Evolutionary conservation across 768 basidiomycete genomes (phyloP).

Genomic region (Chalciporus chontae): DNA sequence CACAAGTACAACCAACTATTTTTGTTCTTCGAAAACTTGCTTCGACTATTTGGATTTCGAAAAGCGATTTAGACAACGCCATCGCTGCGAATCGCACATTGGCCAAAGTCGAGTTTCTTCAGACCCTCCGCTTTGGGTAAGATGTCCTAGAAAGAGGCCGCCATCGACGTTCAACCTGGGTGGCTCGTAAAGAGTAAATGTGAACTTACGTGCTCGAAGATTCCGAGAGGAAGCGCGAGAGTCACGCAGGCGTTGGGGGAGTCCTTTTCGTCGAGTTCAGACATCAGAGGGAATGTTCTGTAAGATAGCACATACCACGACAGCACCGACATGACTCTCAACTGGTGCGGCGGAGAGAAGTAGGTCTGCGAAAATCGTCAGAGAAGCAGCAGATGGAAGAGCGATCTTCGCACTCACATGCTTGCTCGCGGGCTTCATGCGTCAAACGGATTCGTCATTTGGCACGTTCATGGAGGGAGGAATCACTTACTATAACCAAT

Average conservation of each 20-base stretch:
- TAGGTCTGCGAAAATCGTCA: slow-evolving; percentile 41
- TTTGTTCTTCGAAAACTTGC: not conserved
- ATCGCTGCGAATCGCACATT: slow-evolving; percentile 65
- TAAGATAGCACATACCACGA: slow-evolving; percentile 48
- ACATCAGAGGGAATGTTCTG: not conserved
- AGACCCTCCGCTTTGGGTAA: slow-evolving; percentile 62
- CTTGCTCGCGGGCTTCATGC: slow-evolving; percentile 68
- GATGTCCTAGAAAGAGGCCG: slow-evolving; percentile 54
- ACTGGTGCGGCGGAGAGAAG: slow-evolving; percentile 67
- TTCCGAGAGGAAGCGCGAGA: slow-evolving; percentile 68
- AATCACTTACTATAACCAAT: slow-evolving; percentile 64
- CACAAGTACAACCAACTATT: not conserved
- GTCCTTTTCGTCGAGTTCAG: slow-evolving; percentile 39
- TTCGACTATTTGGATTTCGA: not conserved
- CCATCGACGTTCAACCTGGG: not conserved
- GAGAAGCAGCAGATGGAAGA: not conserved
- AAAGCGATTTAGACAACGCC: slow-evolving; percentile 42
- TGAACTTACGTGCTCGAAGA: slow-evolving; percentile 62
- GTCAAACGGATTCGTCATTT: not conserved
- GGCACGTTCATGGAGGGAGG: not conserved
- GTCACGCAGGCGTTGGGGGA: slow-evolving; percentile 79
- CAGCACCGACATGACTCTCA: slow-evolving; percentile 65
- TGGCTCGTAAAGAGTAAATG: not conserved
- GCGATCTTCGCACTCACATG: slow-evolving; percentile 41
- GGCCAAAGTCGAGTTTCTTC: slow-evolving; percentile 54